These are phyloP conservation scores for Ananas comosus DNA, from an alignment of 176 grass and related monocot genomes.

Conservation along the genomic window DNA sequence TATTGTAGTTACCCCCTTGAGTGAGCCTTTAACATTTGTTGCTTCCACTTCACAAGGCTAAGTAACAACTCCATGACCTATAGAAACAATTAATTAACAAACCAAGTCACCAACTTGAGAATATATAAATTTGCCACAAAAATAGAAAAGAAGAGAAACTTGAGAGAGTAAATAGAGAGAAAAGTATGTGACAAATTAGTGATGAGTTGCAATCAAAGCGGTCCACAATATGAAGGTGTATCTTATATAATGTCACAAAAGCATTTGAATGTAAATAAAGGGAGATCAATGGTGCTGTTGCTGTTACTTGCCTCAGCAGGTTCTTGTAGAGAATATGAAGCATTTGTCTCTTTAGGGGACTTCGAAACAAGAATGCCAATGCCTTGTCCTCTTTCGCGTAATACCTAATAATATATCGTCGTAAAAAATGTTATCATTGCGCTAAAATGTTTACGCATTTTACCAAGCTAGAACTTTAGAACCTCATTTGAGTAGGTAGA, in stretches of 20 bases:
- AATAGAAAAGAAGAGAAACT: too few relatives aligned
- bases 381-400: slow-evolving; percentile 51
- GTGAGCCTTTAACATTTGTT: slow-evolving; percentile 17
- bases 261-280: background rate
- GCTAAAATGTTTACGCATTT: background rate
- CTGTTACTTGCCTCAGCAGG: slow-evolving; percentile 44
- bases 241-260: background rate
- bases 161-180: background rate
- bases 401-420: slow-evolving; percentile 21
- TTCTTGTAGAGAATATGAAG: slow-evolving; percentile 64
- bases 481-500: too few relatives aligned
- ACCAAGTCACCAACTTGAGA: background rate
- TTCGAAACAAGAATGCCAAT: slow-evolving; percentile 79
- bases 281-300: background rate
- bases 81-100: background rate
- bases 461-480: too few relatives aligned
- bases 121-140: background rate
- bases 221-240: background rate
- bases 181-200: background rate
- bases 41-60: slow-evolving; percentile 60
- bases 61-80: slow-evolving; percentile 66
- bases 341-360: slow-evolving; percentile 73
- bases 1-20: slow-evolving; percentile 9
- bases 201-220: background rate
- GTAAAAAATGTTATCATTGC: background rate